Percentiles rank a stretch among this genome's conserved stretches.
phyloP scores from a whole-genome alignment of 2,329 filamentous ascomycete genomes.

The Tolypocladium amazonense region DNA sequence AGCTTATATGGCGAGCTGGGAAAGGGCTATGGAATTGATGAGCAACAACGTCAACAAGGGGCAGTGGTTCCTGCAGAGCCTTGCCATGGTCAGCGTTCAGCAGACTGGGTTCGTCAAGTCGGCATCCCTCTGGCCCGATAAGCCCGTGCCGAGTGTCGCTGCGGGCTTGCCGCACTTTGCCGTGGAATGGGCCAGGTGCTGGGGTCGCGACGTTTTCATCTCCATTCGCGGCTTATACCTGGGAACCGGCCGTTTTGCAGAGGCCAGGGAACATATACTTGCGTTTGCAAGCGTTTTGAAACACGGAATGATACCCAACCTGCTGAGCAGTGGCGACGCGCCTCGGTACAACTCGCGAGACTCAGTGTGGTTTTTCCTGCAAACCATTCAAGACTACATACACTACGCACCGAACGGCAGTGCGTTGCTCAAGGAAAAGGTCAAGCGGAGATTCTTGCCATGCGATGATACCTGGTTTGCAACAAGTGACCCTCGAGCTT shows the following conservation, averaged over 20 bases:
- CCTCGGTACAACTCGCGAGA: conserved; percentile 94
- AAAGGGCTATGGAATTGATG: conserved; percentile 70
- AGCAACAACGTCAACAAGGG: conserved; percentile 65
- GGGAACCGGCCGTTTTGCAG: conserved; percentile 75
- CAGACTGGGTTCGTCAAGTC: conserved; percentile 83
- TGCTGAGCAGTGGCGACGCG: conserved; percentile 73
- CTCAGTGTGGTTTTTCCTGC: conserved; percentile 95
- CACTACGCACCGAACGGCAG: conserved; percentile 70
- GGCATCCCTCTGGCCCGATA: conserved; percentile 80
- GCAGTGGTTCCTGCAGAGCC: conserved; percentile 78
- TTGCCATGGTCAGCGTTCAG: conserved; percentile 87
- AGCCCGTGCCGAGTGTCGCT: conserved; percentile 74
- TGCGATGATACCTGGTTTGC: conserved; percentile 95
- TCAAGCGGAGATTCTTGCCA: conserved; percentile 78
- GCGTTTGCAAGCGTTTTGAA: conserved; percentile 95
- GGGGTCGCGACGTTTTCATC: conserved; percentile 96
- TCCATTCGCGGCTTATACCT: conserved; percentile 86
- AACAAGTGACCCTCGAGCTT: conserved; percentile 70
- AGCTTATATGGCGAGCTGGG: conserved; percentile 74
- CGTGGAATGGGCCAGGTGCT: conserved; percentile 88
- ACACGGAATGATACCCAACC: conserved; percentile 96
- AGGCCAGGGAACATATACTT: conserved; percentile 87
- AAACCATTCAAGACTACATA: conserved; percentile 89
- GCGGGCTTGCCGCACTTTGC: conserved; percentile 92
- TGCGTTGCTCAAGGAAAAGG: conserved; percentile 62